Base-by-base conservation (phyloP, 257 asterid species). In the Buddleja alternifolia region DNA sequence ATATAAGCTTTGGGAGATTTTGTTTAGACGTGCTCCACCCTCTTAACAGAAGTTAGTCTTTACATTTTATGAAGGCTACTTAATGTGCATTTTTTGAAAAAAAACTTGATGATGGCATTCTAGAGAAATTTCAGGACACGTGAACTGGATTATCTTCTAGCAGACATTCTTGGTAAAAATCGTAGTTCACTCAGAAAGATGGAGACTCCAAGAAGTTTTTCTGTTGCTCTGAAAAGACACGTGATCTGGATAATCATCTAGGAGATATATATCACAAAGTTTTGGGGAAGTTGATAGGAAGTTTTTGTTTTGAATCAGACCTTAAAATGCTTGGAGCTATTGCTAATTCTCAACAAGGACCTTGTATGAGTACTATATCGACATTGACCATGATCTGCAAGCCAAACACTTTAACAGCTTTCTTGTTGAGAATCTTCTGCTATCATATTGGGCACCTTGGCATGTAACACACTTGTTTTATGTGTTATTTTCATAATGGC, bases 261-360 rank as follows among this genome's bases (percentile, higher is more conserved):
- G 99, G 99, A 71, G 99, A 93, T 86, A 79, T 93, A 70, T 93
- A 88, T 84, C 96, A 93, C 75, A 93, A 90, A 81, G 90, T 90
- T 71, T 67, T 91, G 77, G 99, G 99, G 88, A 79, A 69, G 86
- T 72, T 56, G 39, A 57, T 25, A 44, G 69, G 68, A 46, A 64
- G 34, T 59, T 37, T 75, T 68, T 55, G 50, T 63, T 57, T 44
- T 39, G 47, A 57, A 29, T 57, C 66, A 47, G 57, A 54, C 66
- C 34, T 44, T 36, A 21, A 60, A 71, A 47, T 58, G 50, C 73
- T 53, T 76, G 68, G 47, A 24, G 41, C 57, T 32, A 69, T 55
- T 76, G 52, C 60, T 58, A 32, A 32, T 66, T 56, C 53, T 57
- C 37, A 63, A 67, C 45, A 48, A 52, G 68, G 57, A 65, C 46